Base-by-base conservation (phyloP, 306 rosid species). In the Betula pendula region DNA sequence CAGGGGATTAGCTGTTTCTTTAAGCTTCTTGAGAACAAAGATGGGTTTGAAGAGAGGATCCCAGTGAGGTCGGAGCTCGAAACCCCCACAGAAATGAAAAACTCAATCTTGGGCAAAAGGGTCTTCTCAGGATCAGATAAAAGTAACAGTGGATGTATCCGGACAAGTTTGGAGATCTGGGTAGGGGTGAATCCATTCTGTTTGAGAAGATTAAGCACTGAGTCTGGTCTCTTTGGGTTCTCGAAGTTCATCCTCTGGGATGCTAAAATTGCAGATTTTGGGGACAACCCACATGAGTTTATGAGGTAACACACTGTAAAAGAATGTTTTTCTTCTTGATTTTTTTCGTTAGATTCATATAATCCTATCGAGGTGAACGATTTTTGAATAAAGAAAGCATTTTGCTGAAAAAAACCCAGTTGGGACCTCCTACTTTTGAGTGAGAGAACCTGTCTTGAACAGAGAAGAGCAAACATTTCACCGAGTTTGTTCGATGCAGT, bases 71-170 rank as follows among this genome's bases (percentile, higher is more conserved):
- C 83, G 14, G 31, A 40, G 56, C 44, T 60, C 40, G 86, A 80
- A 75, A 82, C 9, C 52, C 87, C 88, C 31, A 80, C 45, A 14
- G 88, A 74, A 20, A 24, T 76, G 50, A 74, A 71, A 52, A 82
- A 84, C 74, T 75, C 56, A 49, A 87, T 44, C 77, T 87, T 84
- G 70, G 88, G 90, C 43, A 72, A 15, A 70, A 82, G 75, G 62
- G 43, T 79, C 1, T 68, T 75, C 31, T 80, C 68, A 24, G 84
- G 74, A 11, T 82, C 53, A 6, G 48, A 9, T 22, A 5, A 10
- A 59, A 87, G 85, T 1, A 87, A 1, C 6, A 0, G 2, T 9
- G 90, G 87, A 6, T 0, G 2, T 5, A 27, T 48, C 53, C 15
- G 63, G n/a, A 85, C 69, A 40, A 84, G 2, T 43, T 38, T 70